phyloP scores from a whole-genome alignment of 1,284 basidiomycete species.

The Puccinia triticina region DNA sequence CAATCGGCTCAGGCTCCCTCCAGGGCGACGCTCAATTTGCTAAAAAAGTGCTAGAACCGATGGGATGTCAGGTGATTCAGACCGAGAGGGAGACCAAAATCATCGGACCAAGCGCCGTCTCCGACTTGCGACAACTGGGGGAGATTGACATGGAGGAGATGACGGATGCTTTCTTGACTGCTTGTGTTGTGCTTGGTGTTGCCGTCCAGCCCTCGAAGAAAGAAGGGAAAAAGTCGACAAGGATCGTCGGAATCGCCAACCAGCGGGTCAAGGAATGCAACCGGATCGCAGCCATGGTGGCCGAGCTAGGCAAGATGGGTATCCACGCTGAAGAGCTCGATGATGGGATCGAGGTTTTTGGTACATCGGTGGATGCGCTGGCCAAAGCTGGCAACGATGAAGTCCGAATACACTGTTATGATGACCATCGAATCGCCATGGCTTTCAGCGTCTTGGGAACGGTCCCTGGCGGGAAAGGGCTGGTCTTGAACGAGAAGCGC shows the following conservation, averaged over 20 bases:
- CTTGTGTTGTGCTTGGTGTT: slow-evolving; percentile 85
- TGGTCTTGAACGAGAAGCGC: slow-evolving; percentile 89
- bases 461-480: slow-evolving; percentile 68
- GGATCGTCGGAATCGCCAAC: slow-evolving; percentile 94
- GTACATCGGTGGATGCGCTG: slow-evolving; percentile 70
- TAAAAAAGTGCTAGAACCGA: slow-evolving; percentile 84
- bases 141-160: slow-evolving; percentile 98
- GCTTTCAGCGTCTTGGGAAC: slow-evolving; percentile 87
- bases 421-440: slow-evolving; percentile 99
- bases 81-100: slow-evolving; percentile 89
- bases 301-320: slow-evolving; percentile 93
- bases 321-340: slow-evolving; percentile 88
- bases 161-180: slow-evolving; percentile 98
- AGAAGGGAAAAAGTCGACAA: slow-evolving; percentile 66
- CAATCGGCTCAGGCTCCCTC: slow-evolving; percentile 85
- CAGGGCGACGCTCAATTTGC: slow-evolving; percentile 97
- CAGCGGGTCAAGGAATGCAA: slow-evolving; percentile 99
- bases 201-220: slow-evolving; percentile 63
- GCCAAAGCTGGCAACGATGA: slow-evolving; percentile 59
- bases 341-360: slow-evolving; percentile 89
- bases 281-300: slow-evolving; percentile 93
- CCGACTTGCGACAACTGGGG: slow-evolving; percentile 78
- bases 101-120: slow-evolving; percentile 74
- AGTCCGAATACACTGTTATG: slow-evolving; percentile 87
- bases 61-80: slow-evolving; percentile 91